A percentile compares a stretch with the other conserved stretches of the same genome.
Evolutionary conservation across 1,284 basidiomycete genomes (phyloP).

Genomic region (Trametes sp.): DNA sequence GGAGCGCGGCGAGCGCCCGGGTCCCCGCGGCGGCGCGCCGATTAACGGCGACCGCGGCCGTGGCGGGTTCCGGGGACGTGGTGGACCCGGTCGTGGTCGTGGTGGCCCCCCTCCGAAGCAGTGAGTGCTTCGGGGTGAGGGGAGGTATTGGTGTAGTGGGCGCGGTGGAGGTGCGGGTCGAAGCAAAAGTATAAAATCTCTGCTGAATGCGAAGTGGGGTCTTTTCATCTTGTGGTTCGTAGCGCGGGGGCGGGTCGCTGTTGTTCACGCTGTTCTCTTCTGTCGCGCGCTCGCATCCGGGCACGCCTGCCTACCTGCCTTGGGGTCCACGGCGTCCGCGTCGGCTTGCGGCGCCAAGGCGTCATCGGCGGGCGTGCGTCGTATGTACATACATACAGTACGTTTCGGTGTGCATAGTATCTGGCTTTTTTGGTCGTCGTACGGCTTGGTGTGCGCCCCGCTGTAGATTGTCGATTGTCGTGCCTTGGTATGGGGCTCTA

Average conservation of each 20-base stretch:
- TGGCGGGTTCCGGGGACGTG: constrained; percentile 43
- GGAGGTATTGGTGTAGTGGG: constrained; percentile 1
- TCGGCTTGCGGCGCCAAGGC: too few species aligned
- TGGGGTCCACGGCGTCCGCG: too few species aligned
- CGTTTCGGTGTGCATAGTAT: background rate
- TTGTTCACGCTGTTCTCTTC: constrained; percentile 17
- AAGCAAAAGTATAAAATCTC: constrained; percentile 31
- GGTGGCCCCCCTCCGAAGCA: constrained; percentile 41
- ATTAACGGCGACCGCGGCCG: constrained; percentile 43
- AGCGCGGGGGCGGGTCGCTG: constrained; percentile 9
- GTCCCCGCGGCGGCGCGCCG: constrained; percentile 45
- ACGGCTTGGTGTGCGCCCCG: too few species aligned
- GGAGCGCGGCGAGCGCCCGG: constrained; percentile 82
- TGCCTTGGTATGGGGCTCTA: too few species aligned
- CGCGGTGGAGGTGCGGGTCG: constrained; percentile 9
- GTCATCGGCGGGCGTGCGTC: constrained; percentile 3
- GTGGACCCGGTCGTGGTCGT: constrained; percentile 44
- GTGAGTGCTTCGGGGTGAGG: constrained; percentile 6
- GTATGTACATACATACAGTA: constrained; percentile 1
- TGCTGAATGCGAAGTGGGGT: constrained; percentile 23
- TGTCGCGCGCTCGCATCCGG: constrained; percentile 12
- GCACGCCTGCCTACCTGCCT: constrained; percentile 3
- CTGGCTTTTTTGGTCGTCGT: background rate
- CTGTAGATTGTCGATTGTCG: too few species aligned
- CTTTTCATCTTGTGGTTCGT: constrained; percentile 2